Base-by-base conservation (phyloP, 176 grass and related monocot species). In the Panicum miliaceum region DNA sequence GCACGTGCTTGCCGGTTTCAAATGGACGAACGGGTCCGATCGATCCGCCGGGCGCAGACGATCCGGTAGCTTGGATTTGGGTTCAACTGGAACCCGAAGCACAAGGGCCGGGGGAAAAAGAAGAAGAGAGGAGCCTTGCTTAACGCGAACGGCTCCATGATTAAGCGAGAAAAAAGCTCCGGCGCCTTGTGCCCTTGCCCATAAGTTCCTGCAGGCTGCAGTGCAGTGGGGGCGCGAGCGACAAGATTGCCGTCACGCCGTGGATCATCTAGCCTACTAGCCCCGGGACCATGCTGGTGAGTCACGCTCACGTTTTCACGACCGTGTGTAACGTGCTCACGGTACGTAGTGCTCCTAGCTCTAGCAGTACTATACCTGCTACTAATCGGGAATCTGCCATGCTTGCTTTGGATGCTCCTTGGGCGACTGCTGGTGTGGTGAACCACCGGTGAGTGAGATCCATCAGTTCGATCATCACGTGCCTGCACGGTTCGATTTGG, bases 341-440 rank as follows among this genome's bases (percentile, higher is more conserved):
- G 20, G 56, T 19, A 19, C 48, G 16, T 41, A 4, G 8, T 79
- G 8, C 7, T 63, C 5, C 10, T 19, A 25, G 19, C 45, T 64
- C 45, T 64, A 26, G 6, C 5, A 60, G 14, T 58, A 61, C 10
- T 5, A 6, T n/a, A n/a, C 76, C 7, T 50, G 14, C 18, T 60
- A 43, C 20, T 76, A 32, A 32, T 32, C 29, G 48, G 38, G 14
- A 29, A 48, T 48, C 60, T 20, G 45, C 35, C n/a, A n/a, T n/a
- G n/a, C 9, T 75, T 7, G 50, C 76, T 75, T 88, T 38, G 88
- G 88, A 90, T 90, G 64, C 88, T 85, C 77, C 36, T 35, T 37
- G 22, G 42, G 32, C 18, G 52, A 34, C 56, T 71, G 29, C 4
- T 71, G 1, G 0, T 16, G n/a, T 23, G 12, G 5, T 84, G 73